Evolutionary conservation across 192 early-diverging fungal species (phyloP).

Genomic region (Coemansia pectinata): DNA sequence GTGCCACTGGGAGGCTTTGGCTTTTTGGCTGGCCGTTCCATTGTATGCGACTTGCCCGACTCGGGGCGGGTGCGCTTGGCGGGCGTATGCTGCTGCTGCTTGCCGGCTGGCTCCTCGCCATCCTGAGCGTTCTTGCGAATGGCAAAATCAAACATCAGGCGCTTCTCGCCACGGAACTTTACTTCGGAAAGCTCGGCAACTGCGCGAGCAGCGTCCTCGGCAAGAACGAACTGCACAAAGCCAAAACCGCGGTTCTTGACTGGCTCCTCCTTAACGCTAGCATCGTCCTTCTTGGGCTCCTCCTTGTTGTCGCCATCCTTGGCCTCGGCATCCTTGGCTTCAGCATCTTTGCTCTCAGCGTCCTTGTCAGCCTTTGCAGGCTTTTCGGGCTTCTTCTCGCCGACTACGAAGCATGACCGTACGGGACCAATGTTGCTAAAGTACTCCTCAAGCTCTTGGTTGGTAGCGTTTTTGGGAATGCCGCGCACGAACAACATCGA

Average conservation of each 20-base stretch:
- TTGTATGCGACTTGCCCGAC: constrained; percentile 13
- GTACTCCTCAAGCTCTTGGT: constrained; percentile 80
- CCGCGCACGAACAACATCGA: constrained; percentile 86
- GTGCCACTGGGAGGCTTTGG: constrained; percentile 10
- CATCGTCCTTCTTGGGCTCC: constrained; percentile 11
- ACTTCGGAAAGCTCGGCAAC: constrained; percentile 70
- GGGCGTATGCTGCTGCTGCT: not conserved
- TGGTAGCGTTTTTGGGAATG: constrained; percentile 82
- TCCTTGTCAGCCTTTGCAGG: constrained; percentile 18
- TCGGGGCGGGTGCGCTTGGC: constrained; percentile 17
- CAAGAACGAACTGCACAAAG: constrained; percentile 79
- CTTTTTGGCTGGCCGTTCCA: constrained; percentile 33
- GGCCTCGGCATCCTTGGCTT: constrained; percentile 24
- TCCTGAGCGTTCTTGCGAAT: constrained; percentile 42
- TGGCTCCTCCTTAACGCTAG: constrained; percentile 6
- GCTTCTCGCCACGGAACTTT: constrained; percentile 72
- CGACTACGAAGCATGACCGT: constrained; percentile 87
- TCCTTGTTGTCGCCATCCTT: constrained; percentile 32
- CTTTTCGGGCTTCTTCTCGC: constrained; percentile 52
- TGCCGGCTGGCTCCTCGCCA: not conserved
- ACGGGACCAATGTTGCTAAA: constrained; percentile 89
- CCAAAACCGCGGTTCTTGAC: constrained; percentile 81
- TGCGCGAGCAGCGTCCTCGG: constrained; percentile 66
- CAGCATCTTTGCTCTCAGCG: not conserved
- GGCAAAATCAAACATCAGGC: constrained; percentile 79